Evolutionary conservation across 352 stramenopile species (phyloP).

Genomic region (Saprolegnia parasitica): DNA sequence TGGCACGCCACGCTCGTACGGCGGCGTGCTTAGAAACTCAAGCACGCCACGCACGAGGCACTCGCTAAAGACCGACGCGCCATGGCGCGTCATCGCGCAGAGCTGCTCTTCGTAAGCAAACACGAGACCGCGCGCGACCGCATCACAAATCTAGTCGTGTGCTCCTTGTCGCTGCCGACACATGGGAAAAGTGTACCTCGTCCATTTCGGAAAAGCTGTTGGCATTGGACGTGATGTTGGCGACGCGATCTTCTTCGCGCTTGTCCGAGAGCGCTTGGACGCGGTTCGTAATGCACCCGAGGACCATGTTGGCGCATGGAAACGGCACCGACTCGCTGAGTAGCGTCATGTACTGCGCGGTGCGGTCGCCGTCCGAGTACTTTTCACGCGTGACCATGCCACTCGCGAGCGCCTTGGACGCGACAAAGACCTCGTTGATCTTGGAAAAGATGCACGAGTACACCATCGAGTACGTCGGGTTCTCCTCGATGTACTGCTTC

Average conservation of each 20-base stretch:
- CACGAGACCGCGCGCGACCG: slow-evolving; percentile 18
- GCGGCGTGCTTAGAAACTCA: slow-evolving; percentile 27
- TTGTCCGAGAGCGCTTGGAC: slow-evolving; percentile 21
- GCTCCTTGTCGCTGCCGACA: background rate
- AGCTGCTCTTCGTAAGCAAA: slow-evolving; percentile 29
- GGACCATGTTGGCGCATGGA: slow-evolving; percentile 22
- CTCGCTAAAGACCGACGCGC: slow-evolving; percentile 17
- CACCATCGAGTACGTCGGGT: slow-evolving; percentile 18
- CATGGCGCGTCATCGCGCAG: slow-evolving; percentile 22
- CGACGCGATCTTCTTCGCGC: slow-evolving; percentile 27
- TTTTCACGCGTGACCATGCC: slow-evolving; percentile 29
- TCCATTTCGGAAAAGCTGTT: slow-evolving; percentile 30
- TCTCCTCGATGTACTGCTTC: slow-evolving; percentile 31
- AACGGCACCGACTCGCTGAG: slow-evolving; percentile 22
- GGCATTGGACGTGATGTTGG: slow-evolving; percentile 22
- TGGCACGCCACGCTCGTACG: slow-evolving; percentile 5
- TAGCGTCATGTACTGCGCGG: slow-evolving; percentile 20
- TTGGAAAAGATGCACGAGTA: slow-evolving; percentile 27
- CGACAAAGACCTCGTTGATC: slow-evolving; percentile 28
- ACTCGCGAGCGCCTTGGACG: slow-evolving; percentile 26
- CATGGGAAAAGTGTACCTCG: slow-evolving; percentile 2
- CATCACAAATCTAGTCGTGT: slow-evolving; percentile 29
- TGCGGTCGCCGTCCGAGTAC: slow-evolving; percentile 26
- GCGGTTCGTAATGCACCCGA: slow-evolving; percentile 17
- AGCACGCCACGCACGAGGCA: slow-evolving; percentile 27